Percentiles rank a stretch among this genome's conserved stretches.
phyloP scores from a whole-genome alignment of 768 basidiomycete genomes.

The Lactarius deliciosus region DNA sequence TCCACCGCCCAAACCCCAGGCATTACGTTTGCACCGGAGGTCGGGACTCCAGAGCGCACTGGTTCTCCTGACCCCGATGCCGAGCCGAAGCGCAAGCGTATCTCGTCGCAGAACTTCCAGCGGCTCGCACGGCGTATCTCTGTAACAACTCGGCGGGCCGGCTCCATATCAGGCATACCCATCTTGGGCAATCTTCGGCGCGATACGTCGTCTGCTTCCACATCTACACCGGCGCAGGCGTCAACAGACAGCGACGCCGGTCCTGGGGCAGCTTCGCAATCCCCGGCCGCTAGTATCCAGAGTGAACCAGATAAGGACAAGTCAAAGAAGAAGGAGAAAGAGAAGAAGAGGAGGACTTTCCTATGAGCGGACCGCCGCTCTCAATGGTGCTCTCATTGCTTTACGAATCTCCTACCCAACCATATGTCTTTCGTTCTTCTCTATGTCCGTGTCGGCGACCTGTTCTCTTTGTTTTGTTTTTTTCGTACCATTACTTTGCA shows the following conservation, averaged over 20 bases:
- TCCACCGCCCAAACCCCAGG: constrained; percentile 39
- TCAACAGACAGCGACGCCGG: constrained; percentile 18
- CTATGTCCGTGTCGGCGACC: background rate
- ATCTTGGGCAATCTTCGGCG: constrained; percentile 54
- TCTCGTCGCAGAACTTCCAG: constrained; percentile 85
- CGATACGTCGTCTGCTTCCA: constrained; percentile 43
- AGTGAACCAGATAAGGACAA: constrained; percentile 51
- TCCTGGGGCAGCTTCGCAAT: constrained; percentile 39
- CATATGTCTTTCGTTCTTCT: constrained; percentile 1
- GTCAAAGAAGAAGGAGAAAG: constrained; percentile 55
- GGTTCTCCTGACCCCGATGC: constrained; percentile 71
- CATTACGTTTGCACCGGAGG: constrained; percentile 66
- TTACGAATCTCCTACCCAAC: background rate
- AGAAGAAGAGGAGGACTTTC: constrained; percentile 58
- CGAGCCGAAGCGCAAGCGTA: constrained; percentile 78
- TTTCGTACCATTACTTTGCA: constrained; percentile 5
- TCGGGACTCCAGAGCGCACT: constrained; percentile 58
- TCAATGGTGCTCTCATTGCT: background rate
- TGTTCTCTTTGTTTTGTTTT: background rate
- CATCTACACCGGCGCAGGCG: constrained; percentile 4
- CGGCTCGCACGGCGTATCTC: constrained; percentile 75
- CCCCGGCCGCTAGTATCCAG: constrained; percentile 54
- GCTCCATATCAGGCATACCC: constrained; percentile 42
- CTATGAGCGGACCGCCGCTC: constrained; percentile 30
- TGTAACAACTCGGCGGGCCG: constrained; percentile 57